Evolutionary conservation across 108 stramenopile genomes (phyloP).

Genomic region (Nannochloropsis oceanica): DNA sequence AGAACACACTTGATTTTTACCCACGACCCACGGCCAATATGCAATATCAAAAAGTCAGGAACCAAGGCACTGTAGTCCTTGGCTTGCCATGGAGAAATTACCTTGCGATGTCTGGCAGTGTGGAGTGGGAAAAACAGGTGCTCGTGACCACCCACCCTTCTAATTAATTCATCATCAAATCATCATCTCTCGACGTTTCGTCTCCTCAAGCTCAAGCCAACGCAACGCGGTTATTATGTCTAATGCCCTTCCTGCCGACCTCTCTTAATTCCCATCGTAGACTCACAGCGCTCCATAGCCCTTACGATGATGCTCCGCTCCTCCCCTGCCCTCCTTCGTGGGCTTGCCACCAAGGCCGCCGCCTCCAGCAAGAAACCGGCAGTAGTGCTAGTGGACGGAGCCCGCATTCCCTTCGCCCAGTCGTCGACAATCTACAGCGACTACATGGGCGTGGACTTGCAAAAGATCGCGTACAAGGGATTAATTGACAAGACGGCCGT

Average conservation of each 20-base stretch:
- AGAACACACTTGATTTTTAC: no score
- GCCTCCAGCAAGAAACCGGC: slow-evolving; percentile 42
- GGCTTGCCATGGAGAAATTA: no score
- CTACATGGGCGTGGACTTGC: slow-evolving; percentile 83
- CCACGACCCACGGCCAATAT: no score
- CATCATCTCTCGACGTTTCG: background rate
- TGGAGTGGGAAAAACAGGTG: no score
- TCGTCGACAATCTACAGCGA: slow-evolving; percentile 80
- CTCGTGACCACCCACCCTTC: no score
- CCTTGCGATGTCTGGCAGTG: no score
- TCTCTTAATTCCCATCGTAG: background rate
- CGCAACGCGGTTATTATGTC: no score
- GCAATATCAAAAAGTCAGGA: no score
- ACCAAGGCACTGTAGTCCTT: no score
- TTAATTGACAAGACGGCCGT: slow-evolving; percentile 82
- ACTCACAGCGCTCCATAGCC: background rate
- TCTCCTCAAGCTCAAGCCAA: background rate
- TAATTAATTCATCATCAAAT: background rate
- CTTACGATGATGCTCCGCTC: background rate
- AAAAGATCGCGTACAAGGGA: slow-evolving; percentile 75
- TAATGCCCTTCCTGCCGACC: no score
- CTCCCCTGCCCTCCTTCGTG: background rate
- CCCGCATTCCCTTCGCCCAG: slow-evolving; percentile 79
- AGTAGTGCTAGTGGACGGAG: slow-evolving; percentile 73
- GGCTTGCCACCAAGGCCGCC: background rate